Base-by-base conservation (phyloP, 1,284 basidiomycete genomes). In the Pseudozyma flocculosa region DNA sequence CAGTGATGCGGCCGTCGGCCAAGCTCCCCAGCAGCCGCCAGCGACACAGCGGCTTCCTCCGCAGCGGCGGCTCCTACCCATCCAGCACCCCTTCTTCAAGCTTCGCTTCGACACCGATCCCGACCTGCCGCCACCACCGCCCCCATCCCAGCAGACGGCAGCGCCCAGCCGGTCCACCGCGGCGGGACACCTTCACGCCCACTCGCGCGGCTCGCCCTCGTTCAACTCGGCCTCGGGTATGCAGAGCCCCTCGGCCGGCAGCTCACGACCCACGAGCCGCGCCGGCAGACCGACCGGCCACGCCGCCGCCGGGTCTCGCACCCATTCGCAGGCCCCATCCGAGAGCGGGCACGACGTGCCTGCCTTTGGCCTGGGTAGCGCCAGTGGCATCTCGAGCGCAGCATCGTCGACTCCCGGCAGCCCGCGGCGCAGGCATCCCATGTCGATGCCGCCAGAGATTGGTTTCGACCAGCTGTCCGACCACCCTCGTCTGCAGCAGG, bases 11-110 rank as follows among this genome's bases (percentile, higher is more conserved):
- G n/a, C n/a, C n/a, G n/a, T n/a, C n/a, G n/a, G n/a, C n/a, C n/a
- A n/a, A n/a, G n/a, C n/a, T n/a, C n/a, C n/a, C n/a, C n/a, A n/a
- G n/a, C n/a, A n/a, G n/a, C n/a, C n/a, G n/a, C n/a, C n/a, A n/a
- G n/a, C n/a, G n/a, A n/a, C n/a, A n/a, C n/a, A n/a, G n/a, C n/a
- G n/a, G n/a, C n/a, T n/a, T n/a, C n/a, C 32, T 3, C 32, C 32
- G 32, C 32, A 34, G 15, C 32, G 32, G 32, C 8, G 32, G 32
- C 9, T 17, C 11, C 32, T 34, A 13, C 58, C 70, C 7, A 64
- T 75, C 24, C 64, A 60, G n/a, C 73, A 74, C 50, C 72, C 72
- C 7, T 58, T 70, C 14, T 48, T 75, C n/a, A 57, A 62, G 42
- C 61, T 75, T 9, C 58, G 59, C 30, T 75, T 75, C 37, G 68